Base-by-base conservation (phyloP, 176 grass and related monocot species). In the Ensete glaucum region DNA sequence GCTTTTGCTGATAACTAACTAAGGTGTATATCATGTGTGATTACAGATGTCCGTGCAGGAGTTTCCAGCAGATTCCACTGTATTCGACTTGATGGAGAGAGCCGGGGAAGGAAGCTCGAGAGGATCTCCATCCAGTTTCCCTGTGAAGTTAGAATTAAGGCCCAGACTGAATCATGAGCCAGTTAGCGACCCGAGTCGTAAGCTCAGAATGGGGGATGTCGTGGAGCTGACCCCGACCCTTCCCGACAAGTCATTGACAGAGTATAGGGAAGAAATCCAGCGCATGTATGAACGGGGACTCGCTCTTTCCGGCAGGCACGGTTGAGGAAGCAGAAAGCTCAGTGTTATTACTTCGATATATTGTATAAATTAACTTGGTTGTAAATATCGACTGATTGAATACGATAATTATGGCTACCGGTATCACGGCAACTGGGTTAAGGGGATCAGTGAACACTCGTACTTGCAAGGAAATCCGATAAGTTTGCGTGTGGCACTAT, bases 21-120 rank as follows among this genome's bases (percentile, higher is more conserved):
- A 85, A 78, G 16, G 54, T 11, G 76, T 17, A 53, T 85, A 24
- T 69, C 57, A 21, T 58, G 0, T 21, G 1, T 79, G 11, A 43
- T 86, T 83, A 43, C 83, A 92, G 86, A 92, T 88, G 89, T 92
- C 83, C 23, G 81, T 92, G 9, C 83, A 88, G 77, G 86, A 92
- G 63, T 29, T 92, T 73, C 86, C 78, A 9, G 78, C 78, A 66
- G 79, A 86, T 73, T 83, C 78, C 10, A 86, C 76, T 17, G 19
- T 88, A 59, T 9, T 64, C n/a, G 76, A 92, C 67, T 76, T 88
- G 17, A 14, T 92, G 81, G 85, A 83, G 50, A 83, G 86, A 74
- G 27, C 54, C 4, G 65, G 65, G 11, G 54, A 29, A 56, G 77
- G 11, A 11, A 50, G 9, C 16, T 2, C 53, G 11, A 53, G 53